A percentile compares a stretch with the other conserved stretches of the same genome.
These are phyloP conservation scores for Rhizophlyctis rosea DNA, from an alignment of 192 early-diverging fungal species.

Conservation along the genomic window DNA sequence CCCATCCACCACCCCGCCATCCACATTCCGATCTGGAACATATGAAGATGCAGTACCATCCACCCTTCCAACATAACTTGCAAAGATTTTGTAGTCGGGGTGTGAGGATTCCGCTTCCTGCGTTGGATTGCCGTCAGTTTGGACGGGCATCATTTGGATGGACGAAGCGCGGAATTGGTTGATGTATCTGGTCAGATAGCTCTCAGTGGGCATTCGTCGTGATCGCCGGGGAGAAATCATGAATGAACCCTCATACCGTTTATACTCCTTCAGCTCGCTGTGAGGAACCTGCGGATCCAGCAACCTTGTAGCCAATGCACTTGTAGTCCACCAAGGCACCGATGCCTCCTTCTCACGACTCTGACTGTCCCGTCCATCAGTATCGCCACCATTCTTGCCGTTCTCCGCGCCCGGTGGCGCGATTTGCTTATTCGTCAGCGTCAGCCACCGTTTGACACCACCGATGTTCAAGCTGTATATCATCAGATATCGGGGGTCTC, in stretches of 20 bases:
- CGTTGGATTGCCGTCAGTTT: too few species aligned
- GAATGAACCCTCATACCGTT: slow-evolving; percentile 25
- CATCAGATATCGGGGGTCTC: slow-evolving; percentile 26
- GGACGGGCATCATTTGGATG: slow-evolving; percentile 12
- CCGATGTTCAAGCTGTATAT: slow-evolving; percentile 54
- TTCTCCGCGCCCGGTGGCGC: background rate
- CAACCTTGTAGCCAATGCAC: slow-evolving; percentile 40
- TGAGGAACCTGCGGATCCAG: slow-evolving; percentile 47
- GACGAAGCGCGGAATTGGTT: slow-evolving; percentile 39
- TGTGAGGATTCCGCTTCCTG: slow-evolving; percentile 19
- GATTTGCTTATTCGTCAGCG: slow-evolving; percentile 20
- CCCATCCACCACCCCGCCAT: background rate
- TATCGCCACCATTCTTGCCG: slow-evolving; percentile 6
- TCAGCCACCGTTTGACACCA: slow-evolving; percentile 47
- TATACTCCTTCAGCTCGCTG: slow-evolving; percentile 52
- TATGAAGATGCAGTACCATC: background rate
- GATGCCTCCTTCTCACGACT: slow-evolving; percentile 12
- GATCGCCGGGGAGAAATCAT: background rate
- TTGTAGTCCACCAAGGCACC: slow-evolving; percentile 51
- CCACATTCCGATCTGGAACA: background rate
- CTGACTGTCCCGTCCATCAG: background rate
- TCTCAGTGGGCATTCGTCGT: background rate
- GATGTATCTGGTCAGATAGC: slow-evolving; percentile 32
- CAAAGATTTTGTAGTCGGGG: slow-evolving; percentile 28
- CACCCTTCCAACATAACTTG: slow-evolving; percentile 19